These are phyloP conservation scores for Astraeus odoratus DNA, from an alignment of 768 basidiomycete species.

Conservation along the genomic window DNA sequence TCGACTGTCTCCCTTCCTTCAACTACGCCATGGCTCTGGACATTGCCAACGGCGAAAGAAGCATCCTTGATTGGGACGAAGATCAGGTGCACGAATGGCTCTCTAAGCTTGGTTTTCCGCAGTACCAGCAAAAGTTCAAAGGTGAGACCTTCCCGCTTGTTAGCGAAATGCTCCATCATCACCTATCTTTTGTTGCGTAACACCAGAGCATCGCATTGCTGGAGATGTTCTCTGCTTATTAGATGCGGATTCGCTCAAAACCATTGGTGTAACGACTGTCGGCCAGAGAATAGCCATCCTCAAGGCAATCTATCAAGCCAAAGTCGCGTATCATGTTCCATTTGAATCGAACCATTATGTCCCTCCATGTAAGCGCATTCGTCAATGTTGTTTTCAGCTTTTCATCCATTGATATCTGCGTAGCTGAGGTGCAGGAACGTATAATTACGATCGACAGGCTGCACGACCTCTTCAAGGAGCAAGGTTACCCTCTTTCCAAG, in stretches of 20 bases:
- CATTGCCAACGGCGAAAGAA: slow-evolving; percentile 25
- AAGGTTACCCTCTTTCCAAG: slow-evolving; percentile 41
- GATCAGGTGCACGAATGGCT: slow-evolving; percentile 77
- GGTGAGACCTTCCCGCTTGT: slow-evolving; percentile 38
- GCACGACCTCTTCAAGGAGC: slow-evolving; percentile 61
- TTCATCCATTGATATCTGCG: too few species aligned
- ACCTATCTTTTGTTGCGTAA: slow-evolving; percentile 2
- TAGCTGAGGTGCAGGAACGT: slow-evolving; percentile 56
- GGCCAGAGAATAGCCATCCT: slow-evolving; percentile 90
- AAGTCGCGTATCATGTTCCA: slow-evolving; percentile 75
- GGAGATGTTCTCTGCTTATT: slow-evolving; percentile 85
- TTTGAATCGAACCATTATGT: slow-evolving; percentile 82
- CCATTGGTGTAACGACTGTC: slow-evolving; percentile 81
- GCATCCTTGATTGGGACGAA: slow-evolving; percentile 64
- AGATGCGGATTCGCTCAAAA: slow-evolving; percentile 78
- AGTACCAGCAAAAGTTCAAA: slow-evolving; percentile 78
- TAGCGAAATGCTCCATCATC: background rate
- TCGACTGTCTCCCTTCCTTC: background rate
- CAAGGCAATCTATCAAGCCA: slow-evolving; percentile 86
- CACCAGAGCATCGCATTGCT: slow-evolving; percentile 80
- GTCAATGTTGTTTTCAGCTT: background rate
- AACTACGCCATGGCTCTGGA: slow-evolving; percentile 21
- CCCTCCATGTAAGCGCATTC: slow-evolving; percentile 66
- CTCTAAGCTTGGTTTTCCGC: slow-evolving; percentile 67
- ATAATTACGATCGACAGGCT: slow-evolving; percentile 59